phyloP scores from a whole-genome alignment of 2,329 filamentous ascomycete genomes.

The Xylariaceae sp. region DNA sequence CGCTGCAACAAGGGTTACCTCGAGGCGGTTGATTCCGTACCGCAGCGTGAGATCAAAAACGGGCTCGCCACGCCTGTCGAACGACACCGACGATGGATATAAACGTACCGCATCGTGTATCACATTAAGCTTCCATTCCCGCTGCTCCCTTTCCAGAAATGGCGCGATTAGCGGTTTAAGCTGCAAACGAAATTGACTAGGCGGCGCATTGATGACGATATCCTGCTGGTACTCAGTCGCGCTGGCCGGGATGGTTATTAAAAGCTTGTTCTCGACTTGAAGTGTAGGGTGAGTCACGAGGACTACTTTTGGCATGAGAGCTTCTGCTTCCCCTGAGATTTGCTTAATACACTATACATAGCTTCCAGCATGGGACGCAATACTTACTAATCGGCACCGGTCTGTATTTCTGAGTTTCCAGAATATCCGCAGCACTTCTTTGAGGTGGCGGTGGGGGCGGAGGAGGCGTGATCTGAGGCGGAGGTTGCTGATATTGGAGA shows the following conservation, averaged over 20 bases:
- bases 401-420: constrained; percentile 34
- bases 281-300: constrained; percentile 56
- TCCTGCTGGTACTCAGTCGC: constrained; percentile 65
- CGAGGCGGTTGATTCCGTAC: constrained; percentile 71
- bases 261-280: constrained; percentile 56
- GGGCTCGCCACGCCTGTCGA: constrained; percentile 58
- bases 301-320: constrained; percentile 30
- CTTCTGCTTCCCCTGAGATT: constrained; percentile 28
- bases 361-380: neutral
- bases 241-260: constrained; percentile 62
- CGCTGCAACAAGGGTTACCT: constrained; percentile 72
- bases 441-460: constrained; percentile 26
- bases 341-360: constrained; percentile 14
- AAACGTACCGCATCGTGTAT: constrained; percentile 63
- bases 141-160: constrained; percentile 54
- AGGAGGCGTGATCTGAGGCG: constrained; percentile 12
- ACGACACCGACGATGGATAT: constrained; percentile 41
- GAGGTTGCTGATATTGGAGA: constrained; percentile 19
- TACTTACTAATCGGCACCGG: constrained; percentile 31
- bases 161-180: constrained; percentile 63
- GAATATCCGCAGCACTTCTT: constrained; percentile 31
- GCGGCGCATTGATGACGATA: constrained; percentile 65
- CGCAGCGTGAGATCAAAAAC: constrained; percentile 70
- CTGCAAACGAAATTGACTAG: constrained; percentile 65
- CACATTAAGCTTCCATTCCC: constrained; percentile 74